Percentiles rank a stretch among this genome's conserved stretches.
These are phyloP conservation scores for Brassica incana DNA, from an alignment of 345 rosid species.

Conservation along the genomic window DNA sequence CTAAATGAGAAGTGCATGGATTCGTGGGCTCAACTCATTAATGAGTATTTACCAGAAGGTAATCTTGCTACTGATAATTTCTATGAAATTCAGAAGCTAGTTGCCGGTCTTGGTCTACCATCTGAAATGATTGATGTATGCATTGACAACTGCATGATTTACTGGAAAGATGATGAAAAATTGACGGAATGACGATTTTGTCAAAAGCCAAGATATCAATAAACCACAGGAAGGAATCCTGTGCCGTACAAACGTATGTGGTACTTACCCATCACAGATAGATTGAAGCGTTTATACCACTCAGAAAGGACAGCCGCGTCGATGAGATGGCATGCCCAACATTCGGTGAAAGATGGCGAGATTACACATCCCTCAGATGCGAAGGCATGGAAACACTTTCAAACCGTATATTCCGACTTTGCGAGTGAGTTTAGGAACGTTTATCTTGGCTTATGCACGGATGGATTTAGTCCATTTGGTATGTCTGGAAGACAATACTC, in stretches of 20 bases:
- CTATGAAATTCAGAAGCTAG: background rate
- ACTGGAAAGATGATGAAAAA: background rate
- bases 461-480: too few relatives aligned
- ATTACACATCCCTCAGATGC: too few relatives aligned
- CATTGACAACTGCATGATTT: background rate
- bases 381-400: too few relatives aligned
- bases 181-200: background rate
- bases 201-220: background rate
- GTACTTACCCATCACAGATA: background rate
- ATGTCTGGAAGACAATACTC: too few relatives aligned
- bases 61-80: background rate
- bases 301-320: background rate
- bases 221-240: background rate
- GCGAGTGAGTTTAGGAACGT: too few relatives aligned
- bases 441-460: too few relatives aligned
- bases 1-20: too few relatives aligned
- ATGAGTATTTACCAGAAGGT: background rate
- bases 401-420: too few relatives aligned
- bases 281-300: background rate
- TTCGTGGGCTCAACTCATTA: too few relatives aligned
- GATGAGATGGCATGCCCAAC: background rate
- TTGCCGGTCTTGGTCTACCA: background rate
- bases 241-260: background rate
- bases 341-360: too few relatives aligned
- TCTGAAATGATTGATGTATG: background rate